Base-by-base conservation (phyloP, 2,329 filamentous ascomycete genomes). In the Fusarium succisae region DNA sequence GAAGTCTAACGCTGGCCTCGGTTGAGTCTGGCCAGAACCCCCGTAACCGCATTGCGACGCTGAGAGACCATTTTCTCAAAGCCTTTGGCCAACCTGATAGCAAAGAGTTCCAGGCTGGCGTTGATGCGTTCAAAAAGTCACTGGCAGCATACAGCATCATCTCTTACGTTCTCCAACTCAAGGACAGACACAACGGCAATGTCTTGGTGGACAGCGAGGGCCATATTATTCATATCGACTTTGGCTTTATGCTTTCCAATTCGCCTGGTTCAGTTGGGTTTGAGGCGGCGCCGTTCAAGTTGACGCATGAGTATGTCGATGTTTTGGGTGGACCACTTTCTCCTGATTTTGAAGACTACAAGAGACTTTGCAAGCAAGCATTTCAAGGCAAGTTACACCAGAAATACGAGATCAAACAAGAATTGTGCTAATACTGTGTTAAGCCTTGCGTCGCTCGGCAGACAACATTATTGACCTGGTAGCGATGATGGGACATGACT, bases 161-260 rank as follows among this genome's bases (percentile, higher is more conserved):
- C 70, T 94, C 91, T 65, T 96, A 96, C 79, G 86, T 96, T 56
- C 86, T 96, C 61, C 94, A 96, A 82, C 89, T 96, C 68, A 96
- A 96, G 81, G 94, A 96, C 79, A 88, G 94, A 18, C 94, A 96
- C 81, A 96, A 96, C 79, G 94, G 94, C 62, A 96, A 96, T 79
- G 92, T 96, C 20, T 87, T 96, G 68, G 93, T 96, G 77, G 94
- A 96, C 81, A 94, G 93, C 78, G 92, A 94, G 81, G 94, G 94
- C 15, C 94, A 96, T 80, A 95, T 96, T 64, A 91, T 96, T 69
- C 94, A 96, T 80, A 96, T 96, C 70, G 94, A 96, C 82, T 96
- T 96, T 81, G 94, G 94, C 63, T 96, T 96, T 81, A 96, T 96
- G 93, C 86, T 96, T 39, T 95, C 93, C 53, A 96, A 96, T 81